A percentile compares a stretch with the other conserved stretches of the same genome.
phyloP scores from a whole-genome alignment of 2,329 filamentous ascomycete species.

The Hymenoscyphus albidus region DNA sequence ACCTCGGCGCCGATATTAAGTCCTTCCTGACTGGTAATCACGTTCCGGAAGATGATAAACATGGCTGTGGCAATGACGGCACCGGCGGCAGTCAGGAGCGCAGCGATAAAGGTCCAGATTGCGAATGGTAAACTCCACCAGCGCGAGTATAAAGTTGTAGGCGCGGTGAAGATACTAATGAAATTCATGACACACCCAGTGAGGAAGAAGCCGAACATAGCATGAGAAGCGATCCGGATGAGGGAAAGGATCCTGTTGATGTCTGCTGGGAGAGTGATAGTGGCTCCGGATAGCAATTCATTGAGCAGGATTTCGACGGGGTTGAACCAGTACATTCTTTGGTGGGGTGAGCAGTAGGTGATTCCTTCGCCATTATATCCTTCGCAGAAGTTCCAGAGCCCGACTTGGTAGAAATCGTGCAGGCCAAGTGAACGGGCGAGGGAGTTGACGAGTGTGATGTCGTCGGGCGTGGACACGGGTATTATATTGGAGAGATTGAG shows the following conservation, averaged over 20 bases:
- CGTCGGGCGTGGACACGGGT: conserved; percentile 25
- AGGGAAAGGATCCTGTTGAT: conserved; percentile 71
- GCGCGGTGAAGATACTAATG: conserved; percentile 64
- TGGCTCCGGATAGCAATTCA: conserved; percentile 77
- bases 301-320: conserved; percentile 76
- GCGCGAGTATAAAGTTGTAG: conserved; percentile 40
- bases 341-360: conserved; percentile 68
- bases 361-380: conserved; percentile 73
- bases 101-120: conserved; percentile 63
- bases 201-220: conserved; percentile 90
- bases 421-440: conserved; percentile 82
- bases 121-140: conserved; percentile 64
- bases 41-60: conserved; percentile 75
- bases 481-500: conserved; percentile 75
- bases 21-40: conserved; percentile 65
- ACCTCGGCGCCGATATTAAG: conserved; percentile 72
- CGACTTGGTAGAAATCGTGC: conserved; percentile 92
- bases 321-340: conserved; percentile 83
- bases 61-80: conserved; percentile 77
- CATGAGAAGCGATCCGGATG: conserved; percentile 68
- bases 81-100: conserved; percentile 64
- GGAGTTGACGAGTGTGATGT: conserved; percentile 77
- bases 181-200: conserved; percentile 66
- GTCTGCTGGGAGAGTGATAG: conserved; percentile 73
- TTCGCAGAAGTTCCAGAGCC: conserved; percentile 89